These are phyloP conservation scores for Colletotrichum euphorbiae DNA, from an alignment of 2,329 filamentous ascomycete species.

Conservation along the genomic window DNA sequence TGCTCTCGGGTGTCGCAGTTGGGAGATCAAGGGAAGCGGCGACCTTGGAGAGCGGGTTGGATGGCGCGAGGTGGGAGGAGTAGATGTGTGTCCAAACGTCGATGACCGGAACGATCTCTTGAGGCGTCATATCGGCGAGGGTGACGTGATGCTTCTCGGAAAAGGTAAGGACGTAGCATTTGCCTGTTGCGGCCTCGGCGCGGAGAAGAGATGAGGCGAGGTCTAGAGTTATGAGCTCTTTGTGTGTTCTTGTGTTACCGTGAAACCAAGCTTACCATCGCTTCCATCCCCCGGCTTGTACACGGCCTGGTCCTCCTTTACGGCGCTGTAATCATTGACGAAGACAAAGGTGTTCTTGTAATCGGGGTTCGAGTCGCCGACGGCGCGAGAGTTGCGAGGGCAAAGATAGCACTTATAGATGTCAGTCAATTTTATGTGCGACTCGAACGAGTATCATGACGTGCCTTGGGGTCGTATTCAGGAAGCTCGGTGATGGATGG, in stretches of 20 bases:
- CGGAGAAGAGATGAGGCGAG: constrained; percentile 81
- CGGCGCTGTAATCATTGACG: constrained; percentile 96
- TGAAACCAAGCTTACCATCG: constrained; percentile 45
- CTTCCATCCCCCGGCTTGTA: constrained; percentile 66
- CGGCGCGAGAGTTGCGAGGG: constrained; percentile 88
- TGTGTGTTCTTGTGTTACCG: neutral
- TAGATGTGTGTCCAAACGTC: constrained; percentile 95
- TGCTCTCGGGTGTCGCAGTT: constrained; percentile 50
- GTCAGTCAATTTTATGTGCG: neutral
- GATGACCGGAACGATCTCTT: constrained; percentile 84
- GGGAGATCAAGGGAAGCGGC: constrained; percentile 55
- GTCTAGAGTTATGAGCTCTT: constrained; percentile 57
- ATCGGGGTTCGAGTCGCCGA: constrained; percentile 86
- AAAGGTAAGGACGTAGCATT: constrained; percentile 97
- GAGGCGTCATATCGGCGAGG: constrained; percentile 85
- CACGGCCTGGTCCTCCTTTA: constrained; percentile 90
- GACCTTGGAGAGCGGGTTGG: constrained; percentile 68
- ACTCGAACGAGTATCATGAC: constrained; percentile 35
- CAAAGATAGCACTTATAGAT: constrained; percentile 87
- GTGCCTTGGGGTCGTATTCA: constrained; percentile 80
- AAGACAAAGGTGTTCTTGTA: constrained; percentile 93
- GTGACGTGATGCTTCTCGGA: constrained; percentile 91
- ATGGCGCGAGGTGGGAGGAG: constrained; percentile 79
- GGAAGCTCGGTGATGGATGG: constrained; percentile 77
- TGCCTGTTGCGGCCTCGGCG: constrained; percentile 89